Evolutionary conservation across 208 protist species (phyloP), one percentile per base, ranked within the genome.

Genomic region (Spongospora subterranea): DNA sequence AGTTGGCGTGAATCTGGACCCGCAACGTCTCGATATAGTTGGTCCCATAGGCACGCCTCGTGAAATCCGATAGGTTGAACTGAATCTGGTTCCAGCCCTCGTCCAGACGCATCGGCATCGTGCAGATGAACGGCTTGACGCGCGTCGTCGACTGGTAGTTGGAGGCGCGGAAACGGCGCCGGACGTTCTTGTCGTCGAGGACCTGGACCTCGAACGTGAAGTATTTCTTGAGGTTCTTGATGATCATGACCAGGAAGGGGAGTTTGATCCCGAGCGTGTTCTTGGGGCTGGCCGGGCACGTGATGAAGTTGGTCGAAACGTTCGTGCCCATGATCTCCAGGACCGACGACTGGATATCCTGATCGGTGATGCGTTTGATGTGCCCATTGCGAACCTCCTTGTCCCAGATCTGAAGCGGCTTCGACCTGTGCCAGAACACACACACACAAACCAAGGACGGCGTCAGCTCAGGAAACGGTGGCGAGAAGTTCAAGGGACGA

Each of bases 21-120:
- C 98, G 95, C 32, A 98, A 95, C 29, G 98, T 99, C 93, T 99
- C 99, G 71, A 99, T 95, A 94, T 99, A 99, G 93, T 99, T 99
- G 0, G 98, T 99, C 82, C 98, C 98, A 93, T 99, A 99, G n/a
- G 98, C 98, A 77, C 91, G 92, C 1, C 97, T 95, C 20, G 98
- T 99, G 93, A 99, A 99, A 93, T 99, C 98, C n/a, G 96, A 96
- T 29, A 99, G 95, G 95, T 99, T 99, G 94, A 99, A 99, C 95
- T 99, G 98, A 90, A 99, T 99, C 91, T 99, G 98, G 90, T 99
- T 99, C 98, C 98, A 99, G 1, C 98, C 98, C 93, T 98, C 98
- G 89, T 99, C 98, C 0, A 99, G 95, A 11, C 97, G 95, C 97
- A 99, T 98, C 6, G 99, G 99, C 97, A 99, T 99, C 17, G 98